Conservation (phyloP, 345 rosid species). For the Brassica incana region DNA sequence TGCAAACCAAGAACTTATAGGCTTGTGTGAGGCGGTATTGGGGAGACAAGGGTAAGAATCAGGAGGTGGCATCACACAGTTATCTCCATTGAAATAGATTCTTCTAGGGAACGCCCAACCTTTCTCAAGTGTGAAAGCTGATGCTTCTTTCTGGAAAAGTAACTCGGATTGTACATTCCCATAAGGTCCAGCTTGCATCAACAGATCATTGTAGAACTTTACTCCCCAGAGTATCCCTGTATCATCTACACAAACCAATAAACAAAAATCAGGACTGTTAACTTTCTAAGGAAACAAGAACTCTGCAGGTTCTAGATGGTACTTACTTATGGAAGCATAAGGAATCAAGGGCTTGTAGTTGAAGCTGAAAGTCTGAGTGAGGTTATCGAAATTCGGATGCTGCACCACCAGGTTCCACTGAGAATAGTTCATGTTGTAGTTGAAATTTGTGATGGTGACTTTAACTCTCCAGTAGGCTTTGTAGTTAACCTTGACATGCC, state of each 20-base stretch:
- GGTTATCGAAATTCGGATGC: slow-evolving; percentile 66
- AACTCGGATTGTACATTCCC: slow-evolving; percentile 71
- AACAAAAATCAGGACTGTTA: slow-evolving; percentile 4
- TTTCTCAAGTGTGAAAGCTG: slow-evolving; percentile 58
- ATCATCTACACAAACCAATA: slow-evolving; percentile 46
- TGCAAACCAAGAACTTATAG: slow-evolving; percentile 2
- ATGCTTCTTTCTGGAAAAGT: slow-evolving; percentile 57
- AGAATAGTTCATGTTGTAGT: slow-evolving; percentile 61
- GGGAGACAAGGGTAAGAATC: slow-evolving; percentile 48
- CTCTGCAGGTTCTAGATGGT: background rate
- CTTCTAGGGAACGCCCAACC: slow-evolving; percentile 82
- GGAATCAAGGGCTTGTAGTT: slow-evolving; percentile 56
- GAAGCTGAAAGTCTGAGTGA: slow-evolving; percentile 59
- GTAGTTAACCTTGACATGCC: slow-evolving; percentile 73
- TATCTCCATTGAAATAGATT: slow-evolving; percentile 61
- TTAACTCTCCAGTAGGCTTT: slow-evolving; percentile 68
- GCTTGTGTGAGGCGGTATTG: slow-evolving; percentile 29
- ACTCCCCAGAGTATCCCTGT: slow-evolving; percentile 68
- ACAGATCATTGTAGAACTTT: slow-evolving; percentile 60
- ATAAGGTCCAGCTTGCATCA: slow-evolving; percentile 58
- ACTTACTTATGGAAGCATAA: slow-evolving; percentile 57
- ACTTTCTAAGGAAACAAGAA: background rate
- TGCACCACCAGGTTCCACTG: slow-evolving; percentile 70
- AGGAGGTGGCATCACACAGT: slow-evolving; percentile 45
- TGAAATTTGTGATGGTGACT: slow-evolving; percentile 66